A percentile compares a stretch with the other conserved stretches of the same genome.
These are phyloP conservation scores for Tetrahymena borealis DNA, from an alignment of 73 alveolate species.

Conservation along the genomic window DNA sequence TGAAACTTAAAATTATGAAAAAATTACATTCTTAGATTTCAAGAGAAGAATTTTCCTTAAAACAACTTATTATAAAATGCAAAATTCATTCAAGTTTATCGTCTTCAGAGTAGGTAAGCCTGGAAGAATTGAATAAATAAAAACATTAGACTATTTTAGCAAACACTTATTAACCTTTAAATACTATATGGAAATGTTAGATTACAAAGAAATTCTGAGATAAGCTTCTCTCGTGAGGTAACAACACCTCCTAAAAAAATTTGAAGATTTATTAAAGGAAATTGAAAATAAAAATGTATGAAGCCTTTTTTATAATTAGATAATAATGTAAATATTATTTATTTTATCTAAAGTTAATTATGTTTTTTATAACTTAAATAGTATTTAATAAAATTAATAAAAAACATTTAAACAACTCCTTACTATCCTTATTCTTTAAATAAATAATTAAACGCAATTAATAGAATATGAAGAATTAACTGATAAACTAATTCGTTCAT, in stretches of 20 bases:
- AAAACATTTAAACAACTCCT: too few relatives aligned
- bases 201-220: neutral
- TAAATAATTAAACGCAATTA: too few relatives aligned
- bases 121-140: neutral
- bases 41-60: neutral
- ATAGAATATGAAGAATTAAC: too few relatives aligned
- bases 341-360: too few relatives aligned
- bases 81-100: neutral
- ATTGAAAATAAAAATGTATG: neutral
- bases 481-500: too few relatives aligned
- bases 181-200: neutral
- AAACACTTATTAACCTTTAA: neutral
- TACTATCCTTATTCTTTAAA: too few relatives aligned
- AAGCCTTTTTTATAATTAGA: too few relatives aligned
- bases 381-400: too few relatives aligned
- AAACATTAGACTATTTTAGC: neutral
- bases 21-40: neutral
- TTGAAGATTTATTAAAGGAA: neutral
- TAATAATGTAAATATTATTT: too few relatives aligned
- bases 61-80: neutral
- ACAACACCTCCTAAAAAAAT: neutral
- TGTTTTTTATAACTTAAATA: too few relatives aligned
- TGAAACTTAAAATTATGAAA: neutral
- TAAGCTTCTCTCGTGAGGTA: neutral
- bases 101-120: neutral